These are phyloP conservation scores for Aspergillus cejpii DNA, from an alignment of 2,329 filamentous ascomycete genomes.

Conservation along the genomic window DNA sequence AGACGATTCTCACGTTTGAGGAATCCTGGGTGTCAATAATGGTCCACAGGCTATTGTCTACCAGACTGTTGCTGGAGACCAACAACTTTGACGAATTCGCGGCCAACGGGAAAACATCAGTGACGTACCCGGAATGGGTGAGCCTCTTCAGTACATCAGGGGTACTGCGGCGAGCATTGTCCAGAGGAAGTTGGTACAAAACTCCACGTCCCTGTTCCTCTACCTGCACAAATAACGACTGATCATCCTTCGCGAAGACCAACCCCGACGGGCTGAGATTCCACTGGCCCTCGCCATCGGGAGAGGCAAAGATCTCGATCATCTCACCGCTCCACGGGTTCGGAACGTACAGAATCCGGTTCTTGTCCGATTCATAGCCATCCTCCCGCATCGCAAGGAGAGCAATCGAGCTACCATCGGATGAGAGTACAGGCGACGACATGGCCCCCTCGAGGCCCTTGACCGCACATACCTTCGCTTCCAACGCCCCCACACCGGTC, in stretches of 20 bases:
- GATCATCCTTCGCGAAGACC: conserved; percentile 39
- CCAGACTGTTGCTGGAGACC: conserved; percentile 39
- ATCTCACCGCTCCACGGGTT: conserved; percentile 38
- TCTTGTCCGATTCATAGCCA: conserved; percentile 45
- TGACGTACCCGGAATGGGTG: conserved; percentile 38
- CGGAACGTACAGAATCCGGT: conserved; percentile 39
- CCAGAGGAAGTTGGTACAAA: conserved; percentile 37
- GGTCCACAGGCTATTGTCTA: conserved; percentile 42
- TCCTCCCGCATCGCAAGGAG: conserved; percentile 42
- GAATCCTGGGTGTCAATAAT: conserved; percentile 35
- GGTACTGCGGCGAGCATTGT: conserved; percentile 24
- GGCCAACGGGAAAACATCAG: conserved; percentile 33
- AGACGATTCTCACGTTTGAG: conserved; percentile 29
- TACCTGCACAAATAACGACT: conserved; percentile 37
- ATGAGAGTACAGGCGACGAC: conserved; percentile 42
- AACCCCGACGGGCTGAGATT: conserved; percentile 37
- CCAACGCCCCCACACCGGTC: conserved; percentile 30
- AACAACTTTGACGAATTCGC: conserved; percentile 35
- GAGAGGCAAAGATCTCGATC: conserved; percentile 35
- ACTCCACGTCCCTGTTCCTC: conserved; percentile 40
- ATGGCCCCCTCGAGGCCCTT: conserved; percentile 39
- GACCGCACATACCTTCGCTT: conserved; percentile 30
- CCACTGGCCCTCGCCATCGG: conserved; percentile 38
- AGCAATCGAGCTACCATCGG: conserved; percentile 40
- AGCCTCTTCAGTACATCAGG: conserved; percentile 33